Evolutionary conservation across 2,329 filamentous ascomycete species (phyloP).

Genomic region (Microsporum audouinii): DNA sequence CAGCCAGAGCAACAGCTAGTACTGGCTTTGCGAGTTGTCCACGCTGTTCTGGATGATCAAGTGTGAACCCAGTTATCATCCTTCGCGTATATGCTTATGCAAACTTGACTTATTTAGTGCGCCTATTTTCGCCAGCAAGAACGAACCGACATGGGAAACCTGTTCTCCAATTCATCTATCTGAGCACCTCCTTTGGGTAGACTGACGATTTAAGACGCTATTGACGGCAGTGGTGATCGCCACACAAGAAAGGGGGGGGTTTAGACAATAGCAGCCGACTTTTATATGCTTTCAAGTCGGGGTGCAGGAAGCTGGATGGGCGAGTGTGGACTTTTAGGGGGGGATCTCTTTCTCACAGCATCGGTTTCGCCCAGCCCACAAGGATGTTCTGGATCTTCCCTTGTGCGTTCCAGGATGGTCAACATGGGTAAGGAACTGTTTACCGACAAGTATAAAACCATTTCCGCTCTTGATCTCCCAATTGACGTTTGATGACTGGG

Average conservation of each 20-base stretch:
- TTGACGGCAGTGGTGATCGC: not conserved
- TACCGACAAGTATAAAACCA: not conserved
- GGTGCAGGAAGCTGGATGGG: not conserved
- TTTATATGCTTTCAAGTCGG: constrained; percentile 1
- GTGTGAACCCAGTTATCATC: not conserved
- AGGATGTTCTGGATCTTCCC: not conserved
- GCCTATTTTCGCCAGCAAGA: not conserved
- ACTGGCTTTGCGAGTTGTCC: not conserved
- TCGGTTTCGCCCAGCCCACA: not conserved
- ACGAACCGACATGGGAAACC: not conserved
- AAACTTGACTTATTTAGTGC: not conserved
- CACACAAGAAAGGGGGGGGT: not conserved
- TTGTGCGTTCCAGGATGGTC: not conserved
- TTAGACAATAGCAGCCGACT: not conserved
- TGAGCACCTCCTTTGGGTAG: not conserved
- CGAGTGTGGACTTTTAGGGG: not conserved
- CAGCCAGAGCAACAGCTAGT: not conserved
- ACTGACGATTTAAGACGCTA: not conserved
- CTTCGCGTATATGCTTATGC: not conserved
- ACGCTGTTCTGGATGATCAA: not conserved
- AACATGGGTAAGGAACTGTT: not conserved
- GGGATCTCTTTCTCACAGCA: not conserved
- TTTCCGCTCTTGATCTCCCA: not conserved
- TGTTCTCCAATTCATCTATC: not conserved
- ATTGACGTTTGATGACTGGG: not conserved